Percentiles rank a stretch among this genome's conserved stretches.
phyloP scores from a whole-genome alignment of 176 grass and related monocot genomes.

The Oryza meyeriana region DNA sequence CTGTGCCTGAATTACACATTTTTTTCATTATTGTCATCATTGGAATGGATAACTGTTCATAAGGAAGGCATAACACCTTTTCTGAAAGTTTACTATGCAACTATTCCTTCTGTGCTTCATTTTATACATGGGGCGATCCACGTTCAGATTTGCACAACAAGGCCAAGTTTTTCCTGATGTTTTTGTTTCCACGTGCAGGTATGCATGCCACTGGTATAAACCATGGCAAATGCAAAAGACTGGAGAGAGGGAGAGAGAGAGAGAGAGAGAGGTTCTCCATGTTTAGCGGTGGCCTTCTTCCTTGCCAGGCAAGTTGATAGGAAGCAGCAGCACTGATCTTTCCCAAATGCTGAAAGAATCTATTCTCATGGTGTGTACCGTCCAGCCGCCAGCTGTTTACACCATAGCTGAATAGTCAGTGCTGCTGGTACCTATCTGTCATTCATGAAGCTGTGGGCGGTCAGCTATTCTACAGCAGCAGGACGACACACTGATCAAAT shows the following conservation, averaged over 20 bases:
- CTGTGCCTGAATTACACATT: neutral
- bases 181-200: neutral
- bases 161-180: neutral
- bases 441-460: slow-evolving; percentile 20
- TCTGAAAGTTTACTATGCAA: neutral
- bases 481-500: neutral
- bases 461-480: neutral
- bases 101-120: neutral
- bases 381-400: slow-evolving; percentile 18
- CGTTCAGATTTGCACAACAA: neutral
- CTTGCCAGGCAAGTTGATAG: neutral
- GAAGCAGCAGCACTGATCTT: slow-evolving; percentile 3
- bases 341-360: slow-evolving; percentile 18
- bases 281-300: neutral
- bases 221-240: neutral
- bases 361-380: neutral
- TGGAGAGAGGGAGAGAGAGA: neutral
- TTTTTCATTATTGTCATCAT: neutral
- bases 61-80: neutral
- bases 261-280: neutral
- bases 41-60: neutral
- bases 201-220: neutral
- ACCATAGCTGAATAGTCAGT: neutral
- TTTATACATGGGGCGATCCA: neutral
- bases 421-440: neutral